A percentile compares a stretch with the other conserved stretches of the same genome.
Conservation (phyloP, 2,329 filamentous ascomycete species). For the Trichoderma citrinoviride region DNA sequence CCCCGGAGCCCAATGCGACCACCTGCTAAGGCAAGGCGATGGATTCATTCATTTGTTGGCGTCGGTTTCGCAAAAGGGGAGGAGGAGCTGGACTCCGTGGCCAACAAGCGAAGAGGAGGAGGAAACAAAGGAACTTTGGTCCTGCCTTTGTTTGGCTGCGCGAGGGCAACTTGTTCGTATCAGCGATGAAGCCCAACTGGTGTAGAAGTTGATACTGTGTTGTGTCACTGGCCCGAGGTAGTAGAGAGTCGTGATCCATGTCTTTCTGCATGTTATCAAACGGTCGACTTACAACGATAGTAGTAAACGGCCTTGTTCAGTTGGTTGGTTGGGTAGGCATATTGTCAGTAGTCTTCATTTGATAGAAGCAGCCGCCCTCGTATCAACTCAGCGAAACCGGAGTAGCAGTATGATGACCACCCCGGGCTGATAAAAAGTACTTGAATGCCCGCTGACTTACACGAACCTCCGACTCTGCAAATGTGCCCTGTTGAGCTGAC, state of each 20-base stretch:
- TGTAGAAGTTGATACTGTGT: neutral
- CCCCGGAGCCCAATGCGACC: constrained; percentile 18
- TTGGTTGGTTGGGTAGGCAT: no score
- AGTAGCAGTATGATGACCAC: neutral
- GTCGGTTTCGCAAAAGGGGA: neutral
- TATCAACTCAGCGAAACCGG: constrained; percentile 3
- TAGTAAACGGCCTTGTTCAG: no score
- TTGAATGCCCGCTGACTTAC: constrained; percentile 1
- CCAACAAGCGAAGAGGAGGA: neutral
- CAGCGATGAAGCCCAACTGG: neutral
- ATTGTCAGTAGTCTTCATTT: no score
- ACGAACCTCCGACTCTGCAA: neutral
- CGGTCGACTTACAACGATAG: no score
- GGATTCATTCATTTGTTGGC: neutral
- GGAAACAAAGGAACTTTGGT: neutral
- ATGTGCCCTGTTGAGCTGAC: constrained; percentile 3
- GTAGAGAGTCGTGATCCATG: no score
- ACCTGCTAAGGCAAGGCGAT: neutral
- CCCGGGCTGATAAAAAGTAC: neutral
- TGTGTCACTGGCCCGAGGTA: no score
- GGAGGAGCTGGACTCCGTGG: constrained; percentile 2
- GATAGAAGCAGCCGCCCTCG: no score
- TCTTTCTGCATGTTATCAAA: no score
- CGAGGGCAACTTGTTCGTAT: neutral
- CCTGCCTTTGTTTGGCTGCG: neutral